Conservation (phyloP, 805 yeast species). For the Zygotorulaspora danielsina region DNA sequence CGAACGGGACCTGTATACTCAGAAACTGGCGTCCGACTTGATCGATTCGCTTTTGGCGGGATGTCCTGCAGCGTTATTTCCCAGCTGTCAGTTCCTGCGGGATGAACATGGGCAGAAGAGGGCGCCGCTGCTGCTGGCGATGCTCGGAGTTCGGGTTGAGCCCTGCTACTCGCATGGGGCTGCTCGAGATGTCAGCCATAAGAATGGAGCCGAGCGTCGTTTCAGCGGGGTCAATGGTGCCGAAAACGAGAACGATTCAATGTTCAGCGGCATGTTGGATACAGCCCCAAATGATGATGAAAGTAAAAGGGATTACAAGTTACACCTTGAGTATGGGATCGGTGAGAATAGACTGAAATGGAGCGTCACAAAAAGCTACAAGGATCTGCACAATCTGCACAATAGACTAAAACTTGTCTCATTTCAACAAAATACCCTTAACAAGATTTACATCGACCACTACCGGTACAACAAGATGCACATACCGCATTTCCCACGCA, state of each 20-base stretch:
- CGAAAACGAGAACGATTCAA: slow-evolving; percentile 9
- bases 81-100: slow-evolving; percentile 67
- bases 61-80: slow-evolving; percentile 66
- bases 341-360: slow-evolving; percentile 75
- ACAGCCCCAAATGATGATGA: slow-evolving; percentile 12
- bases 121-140: slow-evolving; percentile 75
- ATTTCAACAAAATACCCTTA: slow-evolving; percentile 40
- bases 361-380: slow-evolving; percentile 68
- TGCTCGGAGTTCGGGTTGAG: slow-evolving; percentile 59
- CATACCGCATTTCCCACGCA: slow-evolving; percentile 32
- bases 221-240: slow-evolving; percentile 12
- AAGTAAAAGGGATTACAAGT: slow-evolving; percentile 44
- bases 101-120: slow-evolving; percentile 75
- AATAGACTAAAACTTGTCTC: slow-evolving; percentile 55
- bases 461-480: slow-evolving; percentile 25
- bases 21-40: slow-evolving; percentile 39
- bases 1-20: slow-evolving; percentile 22
- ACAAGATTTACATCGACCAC: slow-evolving; percentile 27
- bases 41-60: slow-evolving; percentile 57
- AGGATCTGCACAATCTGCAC: slow-evolving; percentile 70
- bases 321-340: slow-evolving; percentile 88
- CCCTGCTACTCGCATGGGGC: slow-evolving; percentile 23
- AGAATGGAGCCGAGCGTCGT: neutral
- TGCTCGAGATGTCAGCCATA: neutral
- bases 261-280: slow-evolving; percentile 8